A percentile compares a stretch with the other conserved stretches of the same genome.
These are phyloP conservation scores for Candida ortonii DNA, from an alignment of 805 yeast genomes.

Conservation along the genomic window DNA sequence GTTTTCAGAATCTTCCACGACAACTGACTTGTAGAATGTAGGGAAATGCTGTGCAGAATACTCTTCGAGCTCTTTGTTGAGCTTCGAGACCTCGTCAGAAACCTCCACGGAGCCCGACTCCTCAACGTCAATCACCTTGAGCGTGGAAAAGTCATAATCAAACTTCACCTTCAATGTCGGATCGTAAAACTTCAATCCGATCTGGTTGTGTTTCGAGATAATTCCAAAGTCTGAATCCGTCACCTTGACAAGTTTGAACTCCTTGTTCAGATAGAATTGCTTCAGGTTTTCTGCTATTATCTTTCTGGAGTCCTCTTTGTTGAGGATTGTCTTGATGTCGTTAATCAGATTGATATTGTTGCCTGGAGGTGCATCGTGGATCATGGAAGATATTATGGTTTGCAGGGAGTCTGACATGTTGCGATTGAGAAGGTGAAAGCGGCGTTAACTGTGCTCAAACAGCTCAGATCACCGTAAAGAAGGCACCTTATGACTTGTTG, in stretches of 20 bases:
- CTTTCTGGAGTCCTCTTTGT: constrained; percentile 25
- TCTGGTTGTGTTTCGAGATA: constrained; percentile 47
- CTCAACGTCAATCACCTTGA: constrained; percentile 53
- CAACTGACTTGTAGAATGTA: constrained; percentile 43
- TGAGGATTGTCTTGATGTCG: constrained; percentile 29
- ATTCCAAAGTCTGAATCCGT: constrained; percentile 31
- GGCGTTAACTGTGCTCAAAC: not conserved
- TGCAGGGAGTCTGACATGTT: constrained; percentile 25
- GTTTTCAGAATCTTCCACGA: constrained; percentile 40
- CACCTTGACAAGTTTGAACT: constrained; percentile 33
- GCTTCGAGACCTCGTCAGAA: constrained; percentile 9
- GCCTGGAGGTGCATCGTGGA: constrained; percentile 58
- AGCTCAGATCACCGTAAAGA: too few relatives aligned
- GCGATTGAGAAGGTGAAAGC: too few relatives aligned
- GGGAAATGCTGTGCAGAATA: constrained; percentile 72
- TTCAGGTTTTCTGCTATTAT: constrained; percentile 26
- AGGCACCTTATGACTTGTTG: not conserved
- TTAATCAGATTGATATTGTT: constrained; percentile 36
- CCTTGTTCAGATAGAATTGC: constrained; percentile 27
- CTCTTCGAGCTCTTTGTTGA: constrained; percentile 33
- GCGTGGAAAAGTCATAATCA: constrained; percentile 54
- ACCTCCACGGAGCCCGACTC: constrained; percentile 24
- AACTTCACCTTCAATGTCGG: constrained; percentile 45
- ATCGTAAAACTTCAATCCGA: constrained; percentile 56
- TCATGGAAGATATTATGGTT: constrained; percentile 31